Conservation (phyloP, 352 stramenopile genomes). For the Aphanomyces stellatus region DNA sequence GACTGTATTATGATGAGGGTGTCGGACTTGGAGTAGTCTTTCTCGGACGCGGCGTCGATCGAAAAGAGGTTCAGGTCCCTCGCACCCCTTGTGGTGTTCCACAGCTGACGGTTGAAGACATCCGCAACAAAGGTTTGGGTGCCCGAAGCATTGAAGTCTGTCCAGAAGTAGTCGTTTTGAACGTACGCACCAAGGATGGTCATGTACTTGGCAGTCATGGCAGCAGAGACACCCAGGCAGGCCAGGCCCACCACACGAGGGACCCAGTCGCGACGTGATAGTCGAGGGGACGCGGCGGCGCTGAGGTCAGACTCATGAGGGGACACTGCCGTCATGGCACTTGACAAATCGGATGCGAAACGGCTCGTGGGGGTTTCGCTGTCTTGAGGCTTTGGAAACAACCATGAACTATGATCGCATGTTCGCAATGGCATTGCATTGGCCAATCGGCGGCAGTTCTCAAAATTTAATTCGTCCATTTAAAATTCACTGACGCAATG, state of each 20-base stretch:
- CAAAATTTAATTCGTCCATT: no score
- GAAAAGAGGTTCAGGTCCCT: not conserved
- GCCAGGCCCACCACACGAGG: not conserved
- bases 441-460: no score
- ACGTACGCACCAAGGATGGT: not conserved
- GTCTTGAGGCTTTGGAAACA: no score
- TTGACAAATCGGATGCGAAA: no score
- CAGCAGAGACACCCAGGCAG: not conserved
- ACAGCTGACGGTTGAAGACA: conserved; percentile 9
- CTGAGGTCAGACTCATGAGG: no score
- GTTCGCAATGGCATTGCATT: no score
- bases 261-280: not conserved
- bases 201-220: not conserved
- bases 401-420: no score
- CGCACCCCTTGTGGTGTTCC: not conserved
- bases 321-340: no score
- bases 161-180: conserved; percentile 11
- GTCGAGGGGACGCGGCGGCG: no score
- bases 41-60: not conserved
- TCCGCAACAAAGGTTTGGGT: not conserved
- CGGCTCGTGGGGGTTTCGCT: no score
- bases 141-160: not conserved
- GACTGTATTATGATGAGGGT: not conserved
- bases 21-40: not conserved
- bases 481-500: no score